Base-by-base conservation (phyloP, 192 early-diverging fungal genomes). In the Dimargaris cristalligena region DNA sequence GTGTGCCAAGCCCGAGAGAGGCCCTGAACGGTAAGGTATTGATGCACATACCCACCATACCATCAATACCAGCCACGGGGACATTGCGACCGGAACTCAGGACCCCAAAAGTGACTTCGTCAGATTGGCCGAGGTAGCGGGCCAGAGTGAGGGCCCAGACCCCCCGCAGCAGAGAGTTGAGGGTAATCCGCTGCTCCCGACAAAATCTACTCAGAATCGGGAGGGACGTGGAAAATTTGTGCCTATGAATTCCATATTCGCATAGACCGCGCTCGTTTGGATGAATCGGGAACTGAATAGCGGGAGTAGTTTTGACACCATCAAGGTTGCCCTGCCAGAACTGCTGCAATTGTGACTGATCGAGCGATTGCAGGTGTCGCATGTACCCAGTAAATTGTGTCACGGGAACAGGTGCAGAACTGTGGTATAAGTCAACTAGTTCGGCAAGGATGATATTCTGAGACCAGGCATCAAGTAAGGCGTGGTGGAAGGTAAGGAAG, bases 21-120 rank as follows among this genome's bases (percentile, higher is more conserved):
- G 35, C 55, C n/a, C 55, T 25, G 22, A 34, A 57, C 10, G 55
- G 55, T n/a, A 57, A 3, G 9, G 55, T 57, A n/a, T 57, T 57
- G 34, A 57, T 31, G 13, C 32, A 34, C 20, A 57, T n/a, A 0
- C 55, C 55, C 33, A 57, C 55, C 55, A 57, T 57, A 34, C 32
- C 8, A n/a, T 57, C 55, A 26, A 57, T 57, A 6, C 55, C 55
- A 2, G 32, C 33, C 10, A 57, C 32, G 33, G 55, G 8, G 0
- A 38, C 22, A 34, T 38, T 57, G 31, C 55, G 55, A 0, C 55
- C 55, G 8, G 55, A 57, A 13, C 34, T 34, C 3, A 57, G 34
- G 16, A 34, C 33, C 0, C 55, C 55, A 57, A 57, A 57, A 31
- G 35, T 38, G 28, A 57, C 55, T 25, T 57, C 55, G 0, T 57